Conservation (phyloP, 2,329 filamentous ascomycete genomes). For the Plenodomus biglobosus region DNA sequence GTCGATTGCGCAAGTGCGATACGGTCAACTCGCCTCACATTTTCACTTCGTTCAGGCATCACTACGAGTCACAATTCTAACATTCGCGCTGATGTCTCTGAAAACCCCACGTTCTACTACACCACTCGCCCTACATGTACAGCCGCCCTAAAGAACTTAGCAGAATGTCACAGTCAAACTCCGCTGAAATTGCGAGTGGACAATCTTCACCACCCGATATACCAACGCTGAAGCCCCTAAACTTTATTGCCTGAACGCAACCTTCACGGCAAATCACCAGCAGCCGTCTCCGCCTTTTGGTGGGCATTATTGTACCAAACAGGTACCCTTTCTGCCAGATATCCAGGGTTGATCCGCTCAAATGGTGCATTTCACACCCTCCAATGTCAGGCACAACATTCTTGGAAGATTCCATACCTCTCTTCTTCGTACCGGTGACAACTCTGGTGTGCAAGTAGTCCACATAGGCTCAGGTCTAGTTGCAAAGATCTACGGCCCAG, state of each 20-base stretch:
- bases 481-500: constrained; percentile 12
- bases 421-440: constrained; percentile 1
- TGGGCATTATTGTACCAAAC: not conserved
- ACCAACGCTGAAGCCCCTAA: not conserved
- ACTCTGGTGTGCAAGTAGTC: constrained; percentile 6
- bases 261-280: not conserved
- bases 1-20: no score
- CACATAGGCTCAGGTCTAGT: constrained; percentile 2
- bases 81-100: no score
- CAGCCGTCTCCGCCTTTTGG: not conserved
- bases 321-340: not conserved
- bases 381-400: not conserved
- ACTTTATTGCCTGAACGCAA: constrained; percentile 1
- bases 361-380: constrained; percentile 1
- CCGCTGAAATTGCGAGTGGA: not conserved
- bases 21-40: no score
- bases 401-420: not conserved
- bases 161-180: no score
- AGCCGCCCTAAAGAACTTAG: no score
- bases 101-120: no score
- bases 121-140: no score
- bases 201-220: not conserved
- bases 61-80: no score
- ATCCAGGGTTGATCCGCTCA: not conserved
- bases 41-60: no score